Evolutionary conservation across 371 early-diverging fungal species (phyloP), one percentile per base, ranked within the genome.

Genomic region (Phascolomyces articulosus): DNA sequence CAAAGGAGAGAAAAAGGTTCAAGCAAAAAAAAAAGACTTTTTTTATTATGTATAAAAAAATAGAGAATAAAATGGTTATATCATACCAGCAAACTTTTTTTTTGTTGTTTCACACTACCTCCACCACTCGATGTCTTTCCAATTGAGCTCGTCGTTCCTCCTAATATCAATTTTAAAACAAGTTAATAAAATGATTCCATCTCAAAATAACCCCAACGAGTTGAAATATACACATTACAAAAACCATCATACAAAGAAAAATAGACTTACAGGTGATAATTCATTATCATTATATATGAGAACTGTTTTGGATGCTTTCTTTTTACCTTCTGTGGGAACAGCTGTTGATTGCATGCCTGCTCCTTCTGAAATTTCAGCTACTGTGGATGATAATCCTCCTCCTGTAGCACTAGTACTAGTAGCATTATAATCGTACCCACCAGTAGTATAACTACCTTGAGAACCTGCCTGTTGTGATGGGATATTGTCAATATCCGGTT

Each of bases 201-300:
- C n/a, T n/a, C n/a, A n/a, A n/a, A n/a, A n/a, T n/a, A n/a, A n/a
- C n/a, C n/a, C n/a, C n/a, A n/a, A n/a, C n/a, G n/a, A n/a, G n/a
- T n/a, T n/a, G n/a, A n/a, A n/a, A n/a, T n/a, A n/a, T n/a, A n/a
- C n/a, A n/a, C n/a, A n/a, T n/a, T n/a, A n/a, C n/a, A 44, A 3
- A 44, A 44, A 44, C 11, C 9, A 34, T 9, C 6, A 34, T 13
- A 44, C 8, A 44, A 1, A 6, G 16, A 44, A 44, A 44, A n/a
- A 24, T 13, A 34, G 31, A 67, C 72, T 71, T 73, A 80, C 80
- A 55, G 80, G 76, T 58, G 80, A 80, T 16, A 69, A 26, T 2
- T 75, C 75, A 62, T 71, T 72, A 55, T 80, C 68, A 44, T 68
- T 80, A 58, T 75, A 80, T 23, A 80, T 73, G 38, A 80, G 63